phyloP scores from a whole-genome alignment of 768 basidiomycete genomes.

The Termitomyces bulborhizus region DNA sequence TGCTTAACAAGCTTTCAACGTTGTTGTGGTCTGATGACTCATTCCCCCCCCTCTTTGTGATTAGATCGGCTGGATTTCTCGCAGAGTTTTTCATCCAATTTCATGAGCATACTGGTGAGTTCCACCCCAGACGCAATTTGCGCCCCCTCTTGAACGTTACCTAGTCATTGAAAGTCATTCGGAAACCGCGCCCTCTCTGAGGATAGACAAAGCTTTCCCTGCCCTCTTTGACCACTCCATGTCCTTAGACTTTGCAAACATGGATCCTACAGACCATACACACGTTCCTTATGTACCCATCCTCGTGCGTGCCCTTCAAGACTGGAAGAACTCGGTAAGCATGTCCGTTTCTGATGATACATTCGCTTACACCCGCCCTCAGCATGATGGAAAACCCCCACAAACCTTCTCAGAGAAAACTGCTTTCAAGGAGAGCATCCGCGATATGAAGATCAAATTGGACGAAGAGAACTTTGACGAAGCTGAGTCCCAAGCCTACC shows the following conservation, averaged over 20 bases:
- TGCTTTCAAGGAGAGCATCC: slow-evolving; percentile 66
- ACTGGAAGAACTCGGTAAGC: slow-evolving; percentile 75
- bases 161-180: slow-evolving; percentile 88
- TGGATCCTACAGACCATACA: slow-evolving; percentile 86
- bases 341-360: background rate
- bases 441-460: slow-evolving; percentile 57
- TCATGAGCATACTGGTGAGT: slow-evolving; percentile 78
- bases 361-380: background rate
- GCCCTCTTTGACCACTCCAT: slow-evolving; percentile 68
- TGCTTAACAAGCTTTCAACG: slow-evolving; percentile 53
- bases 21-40: slow-evolving; percentile 63
- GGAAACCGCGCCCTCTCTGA: slow-evolving; percentile 65
- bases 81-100: slow-evolving; percentile 88
- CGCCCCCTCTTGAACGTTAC: background rate
- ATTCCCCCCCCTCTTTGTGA: slow-evolving; percentile 64
- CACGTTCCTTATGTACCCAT: slow-evolving; percentile 91
- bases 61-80: slow-evolving; percentile 85
- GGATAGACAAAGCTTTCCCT: slow-evolving; percentile 87
- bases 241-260: slow-evolving; percentile 61
- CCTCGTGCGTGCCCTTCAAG: slow-evolving; percentile 73
- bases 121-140: background rate
- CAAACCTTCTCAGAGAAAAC: slow-evolving; percentile 58
- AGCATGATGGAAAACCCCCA: slow-evolving; percentile 69
- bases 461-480: slow-evolving; percentile 99
- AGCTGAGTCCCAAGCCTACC: slow-evolving; percentile 83